Evolutionary conservation across 192 early-diverging fungal genomes (phyloP).

Genomic region (Allomyces macrogynus): DNA sequence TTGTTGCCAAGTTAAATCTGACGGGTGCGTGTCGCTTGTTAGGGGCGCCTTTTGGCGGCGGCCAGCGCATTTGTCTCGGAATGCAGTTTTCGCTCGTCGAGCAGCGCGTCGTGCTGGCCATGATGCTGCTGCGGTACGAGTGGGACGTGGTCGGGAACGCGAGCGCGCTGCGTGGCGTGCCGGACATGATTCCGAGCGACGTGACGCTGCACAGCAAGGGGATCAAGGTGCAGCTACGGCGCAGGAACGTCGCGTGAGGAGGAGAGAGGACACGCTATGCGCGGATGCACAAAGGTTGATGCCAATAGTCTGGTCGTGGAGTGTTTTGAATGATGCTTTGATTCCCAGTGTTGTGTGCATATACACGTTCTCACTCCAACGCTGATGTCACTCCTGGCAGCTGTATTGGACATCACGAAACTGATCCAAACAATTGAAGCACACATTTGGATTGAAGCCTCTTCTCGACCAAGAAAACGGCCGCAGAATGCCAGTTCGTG

Average conservation of each 20-base stretch:
- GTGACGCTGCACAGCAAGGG: not conserved
- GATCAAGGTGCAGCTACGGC: not conserved
- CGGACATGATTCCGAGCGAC: not conserved
- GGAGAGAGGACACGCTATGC: too few species aligned
- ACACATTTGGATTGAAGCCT: too few species aligned
- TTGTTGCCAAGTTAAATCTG: slow-evolving; percentile 1
- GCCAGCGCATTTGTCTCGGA: slow-evolving; percentile 32
- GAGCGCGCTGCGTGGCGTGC: not conserved
- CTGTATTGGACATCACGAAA: too few species aligned
- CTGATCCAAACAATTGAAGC: too few species aligned
- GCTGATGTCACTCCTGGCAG: too few species aligned
- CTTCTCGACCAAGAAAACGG: too few species aligned
- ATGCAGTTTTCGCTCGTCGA: slow-evolving; percentile 34
- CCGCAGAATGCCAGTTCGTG: too few species aligned
- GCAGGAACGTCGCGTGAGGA: not conserved
- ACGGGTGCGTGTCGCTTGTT: not conserved
- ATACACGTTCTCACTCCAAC: too few species aligned
- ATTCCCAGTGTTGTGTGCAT: too few species aligned
- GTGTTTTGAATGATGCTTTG: too few species aligned
- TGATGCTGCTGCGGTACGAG: slow-evolving; percentile 21
- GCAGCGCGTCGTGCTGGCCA: slow-evolving; percentile 30
- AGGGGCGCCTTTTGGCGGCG: slow-evolving; percentile 31
- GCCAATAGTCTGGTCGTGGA: too few species aligned
- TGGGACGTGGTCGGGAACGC: slow-evolving; percentile 12
- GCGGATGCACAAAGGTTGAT: too few species aligned